Percentiles rank a stretch among this genome's conserved stretches.
phyloP scores from a whole-genome alignment of 2,329 filamentous ascomycete species.

The Stagonosporopsis rhizophila region DNA sequence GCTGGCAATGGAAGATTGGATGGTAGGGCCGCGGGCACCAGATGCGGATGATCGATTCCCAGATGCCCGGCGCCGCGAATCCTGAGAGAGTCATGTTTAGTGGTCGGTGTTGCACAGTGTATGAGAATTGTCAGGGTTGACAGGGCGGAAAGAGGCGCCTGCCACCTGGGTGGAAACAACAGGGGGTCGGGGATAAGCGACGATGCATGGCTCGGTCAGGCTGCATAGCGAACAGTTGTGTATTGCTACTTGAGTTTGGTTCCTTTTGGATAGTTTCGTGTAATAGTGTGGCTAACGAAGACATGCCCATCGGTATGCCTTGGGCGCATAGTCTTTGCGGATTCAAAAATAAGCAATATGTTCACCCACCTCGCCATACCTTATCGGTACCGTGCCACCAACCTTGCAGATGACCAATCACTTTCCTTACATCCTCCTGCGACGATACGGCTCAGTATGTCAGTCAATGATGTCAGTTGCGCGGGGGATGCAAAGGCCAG shows the following conservation, averaged over 20 bases:
- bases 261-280: slow-evolving; percentile 12
- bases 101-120: slow-evolving; percentile 31
- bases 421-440: not conserved
- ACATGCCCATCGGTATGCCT: slow-evolving; percentile 5
- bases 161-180: slow-evolving; percentile 13
- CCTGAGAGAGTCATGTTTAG: slow-evolving; percentile 27
- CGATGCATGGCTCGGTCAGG: slow-evolving; percentile 13
- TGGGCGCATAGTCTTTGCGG: slow-evolving; percentile 4
- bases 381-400: slow-evolving; percentile 1
- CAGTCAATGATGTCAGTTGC: not conserved
- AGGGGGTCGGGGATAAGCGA: slow-evolving; percentile 25
- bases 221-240: slow-evolving; percentile 13
- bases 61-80: slow-evolving; percentile 32
- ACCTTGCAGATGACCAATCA: not conserved
- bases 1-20: slow-evolving; percentile 98
- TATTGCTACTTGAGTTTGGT: not conserved
- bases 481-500: not conserved
- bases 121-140: slow-evolving; percentile 20
- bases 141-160: slow-evolving; percentile 18
- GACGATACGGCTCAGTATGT: not conserved
- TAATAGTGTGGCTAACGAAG: slow-evolving; percentile 9
- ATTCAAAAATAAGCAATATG: slow-evolving; percentile 14
- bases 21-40: slow-evolving; percentile 84
- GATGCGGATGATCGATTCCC: slow-evolving; percentile 40
- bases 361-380: not conserved